Evolutionary conservation across 1,139 yeast species (phyloP).

Genomic region (Suhomyces panamericanus): DNA sequence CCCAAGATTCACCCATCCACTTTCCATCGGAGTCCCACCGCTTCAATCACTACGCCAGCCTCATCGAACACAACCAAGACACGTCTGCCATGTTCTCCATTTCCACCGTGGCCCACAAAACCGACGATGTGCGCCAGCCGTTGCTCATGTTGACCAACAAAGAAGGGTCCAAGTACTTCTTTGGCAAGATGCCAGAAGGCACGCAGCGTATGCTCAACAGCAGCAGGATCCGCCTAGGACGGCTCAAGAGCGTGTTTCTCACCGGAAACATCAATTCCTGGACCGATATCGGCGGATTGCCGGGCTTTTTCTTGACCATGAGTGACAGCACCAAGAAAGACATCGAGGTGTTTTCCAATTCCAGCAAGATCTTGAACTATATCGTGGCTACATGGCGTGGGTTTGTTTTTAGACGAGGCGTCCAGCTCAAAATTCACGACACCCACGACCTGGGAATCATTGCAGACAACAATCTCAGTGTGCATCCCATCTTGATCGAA

Average conservation of each 20-base stretch:
- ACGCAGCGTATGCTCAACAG: constrained; percentile 71
- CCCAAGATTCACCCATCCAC: constrained; percentile 13
- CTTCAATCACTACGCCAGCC: constrained; percentile 14
- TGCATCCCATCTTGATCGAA: constrained; percentile 50
- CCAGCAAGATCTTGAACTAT: constrained; percentile 47
- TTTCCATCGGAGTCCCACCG: constrained; percentile 16
- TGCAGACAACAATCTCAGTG: constrained; percentile 53
- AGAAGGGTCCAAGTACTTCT: constrained; percentile 61
- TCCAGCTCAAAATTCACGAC: constrained; percentile 50
- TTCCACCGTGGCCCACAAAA: constrained; percentile 54
- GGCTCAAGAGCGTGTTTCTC: constrained; percentile 64
- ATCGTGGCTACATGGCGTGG: constrained; percentile 79
- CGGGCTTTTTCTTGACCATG: constrained; percentile 83
- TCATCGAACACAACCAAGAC: constrained; percentile 18
- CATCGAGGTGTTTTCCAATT: constrained; percentile 39
- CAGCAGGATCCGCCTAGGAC: constrained; percentile 52
- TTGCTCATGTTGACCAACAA: constrained; percentile 50
- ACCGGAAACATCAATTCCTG: constrained; percentile 71
- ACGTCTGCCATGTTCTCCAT: constrained; percentile 36
- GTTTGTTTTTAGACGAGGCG: constrained; percentile 83
- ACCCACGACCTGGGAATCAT: constrained; percentile 34
- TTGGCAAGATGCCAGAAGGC: constrained; percentile 87
- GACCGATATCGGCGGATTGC: constrained; percentile 82
- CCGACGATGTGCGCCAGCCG: constrained; percentile 62
- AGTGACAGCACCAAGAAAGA: constrained; percentile 73